phyloP scores from a whole-genome alignment of 768 basidiomycete genomes.

The Boletus reticulatus region DNA sequence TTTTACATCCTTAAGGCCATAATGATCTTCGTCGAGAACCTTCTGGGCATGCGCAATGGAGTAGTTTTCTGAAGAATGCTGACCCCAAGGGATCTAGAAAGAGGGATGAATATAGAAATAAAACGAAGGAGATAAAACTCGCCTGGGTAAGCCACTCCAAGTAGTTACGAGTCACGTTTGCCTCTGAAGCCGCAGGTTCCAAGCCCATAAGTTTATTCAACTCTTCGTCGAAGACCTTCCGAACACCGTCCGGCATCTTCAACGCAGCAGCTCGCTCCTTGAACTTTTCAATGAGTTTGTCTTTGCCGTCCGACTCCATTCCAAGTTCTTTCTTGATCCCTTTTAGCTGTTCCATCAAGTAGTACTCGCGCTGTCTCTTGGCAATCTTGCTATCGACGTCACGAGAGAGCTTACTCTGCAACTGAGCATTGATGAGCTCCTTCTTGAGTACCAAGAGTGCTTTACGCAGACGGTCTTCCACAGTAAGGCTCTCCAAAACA shows the following conservation, averaged over 20 bases:
- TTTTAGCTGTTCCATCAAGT: conserved; percentile 95
- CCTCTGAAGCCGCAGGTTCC: conserved; percentile 89
- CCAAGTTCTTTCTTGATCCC: conserved; percentile 96
- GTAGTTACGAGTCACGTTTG: conserved; percentile 93
- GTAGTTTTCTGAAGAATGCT: conserved; percentile 91
- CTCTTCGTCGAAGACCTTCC: conserved; percentile 97
- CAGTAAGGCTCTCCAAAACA: conserved; percentile 81
- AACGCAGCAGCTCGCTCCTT: conserved; percentile 76
- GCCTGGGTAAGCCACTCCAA: conserved; percentile 90
- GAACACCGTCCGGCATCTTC: conserved; percentile 87
- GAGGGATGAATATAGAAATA: not conserved
- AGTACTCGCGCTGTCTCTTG: conserved; percentile 92
- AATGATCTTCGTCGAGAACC: conserved; percentile 94
- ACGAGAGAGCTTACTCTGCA: conserved; percentile 88
- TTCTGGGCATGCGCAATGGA: conserved; percentile 76
- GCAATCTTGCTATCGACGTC: conserved; percentile 96
- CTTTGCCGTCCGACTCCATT: conserved; percentile 94
- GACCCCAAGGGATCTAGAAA: conserved; percentile 91
- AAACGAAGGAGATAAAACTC: conserved; percentile 9
- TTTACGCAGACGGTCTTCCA: conserved; percentile 88
- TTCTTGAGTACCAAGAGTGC: conserved; percentile 93
- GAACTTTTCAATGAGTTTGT: conserved; percentile 91
- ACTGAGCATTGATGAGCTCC: conserved; percentile 94
- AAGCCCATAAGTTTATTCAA: conserved; percentile 84
- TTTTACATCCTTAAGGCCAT: conserved; percentile 90